These are phyloP conservation scores for Globisporangium heterothallicum DNA, from an alignment of 352 stramenopile genomes.

Conservation along the genomic window DNA sequence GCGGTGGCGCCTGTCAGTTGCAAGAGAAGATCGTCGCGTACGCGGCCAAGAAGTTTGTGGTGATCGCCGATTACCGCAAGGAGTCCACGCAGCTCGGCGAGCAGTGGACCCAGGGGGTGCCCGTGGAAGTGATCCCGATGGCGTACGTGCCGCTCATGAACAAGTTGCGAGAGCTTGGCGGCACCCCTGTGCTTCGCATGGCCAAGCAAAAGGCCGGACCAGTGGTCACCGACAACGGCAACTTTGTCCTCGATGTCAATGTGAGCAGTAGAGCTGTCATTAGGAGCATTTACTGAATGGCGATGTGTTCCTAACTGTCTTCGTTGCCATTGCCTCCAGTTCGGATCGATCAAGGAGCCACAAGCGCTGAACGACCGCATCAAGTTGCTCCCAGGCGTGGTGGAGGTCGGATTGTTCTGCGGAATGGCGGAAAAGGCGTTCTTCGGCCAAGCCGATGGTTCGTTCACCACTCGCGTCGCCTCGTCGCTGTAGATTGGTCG, in stretches of 20 bases:
- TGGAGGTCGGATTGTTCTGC: constrained; percentile 87
- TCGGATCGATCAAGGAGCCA: constrained; percentile 69
- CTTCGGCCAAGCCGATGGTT: constrained; percentile 83
- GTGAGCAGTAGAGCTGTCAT: constrained; percentile 19
- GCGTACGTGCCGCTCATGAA: constrained; percentile 94
- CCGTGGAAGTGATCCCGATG: constrained; percentile 97
- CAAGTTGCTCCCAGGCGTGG: constrained; percentile 81
- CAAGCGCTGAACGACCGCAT: constrained; percentile 58
- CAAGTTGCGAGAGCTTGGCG: constrained; percentile 50
- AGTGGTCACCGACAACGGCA: constrained; percentile 96
- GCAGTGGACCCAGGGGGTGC: constrained; percentile 88
- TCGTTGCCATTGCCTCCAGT: constrained; percentile 31
- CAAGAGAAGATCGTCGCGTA: constrained; percentile 93
- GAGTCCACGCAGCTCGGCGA: constrained; percentile 83
- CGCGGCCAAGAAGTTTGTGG: constrained; percentile 96
- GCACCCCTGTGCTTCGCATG: constrained; percentile 69
- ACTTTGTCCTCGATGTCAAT: constrained; percentile 88
- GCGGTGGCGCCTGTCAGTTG: constrained; percentile 93
- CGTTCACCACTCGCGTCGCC: constrained; percentile 57
- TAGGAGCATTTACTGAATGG: too few relatives aligned
- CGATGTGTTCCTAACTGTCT: background rate
- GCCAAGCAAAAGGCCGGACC: constrained; percentile 91
- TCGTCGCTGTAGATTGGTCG: constrained; percentile 17
- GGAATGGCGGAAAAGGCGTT: constrained; percentile 86
- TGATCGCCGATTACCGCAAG: constrained; percentile 95